phyloP scores from a whole-genome alignment of 2,329 filamentous ascomycete species.

The Xylariaceae sp. region DNA sequence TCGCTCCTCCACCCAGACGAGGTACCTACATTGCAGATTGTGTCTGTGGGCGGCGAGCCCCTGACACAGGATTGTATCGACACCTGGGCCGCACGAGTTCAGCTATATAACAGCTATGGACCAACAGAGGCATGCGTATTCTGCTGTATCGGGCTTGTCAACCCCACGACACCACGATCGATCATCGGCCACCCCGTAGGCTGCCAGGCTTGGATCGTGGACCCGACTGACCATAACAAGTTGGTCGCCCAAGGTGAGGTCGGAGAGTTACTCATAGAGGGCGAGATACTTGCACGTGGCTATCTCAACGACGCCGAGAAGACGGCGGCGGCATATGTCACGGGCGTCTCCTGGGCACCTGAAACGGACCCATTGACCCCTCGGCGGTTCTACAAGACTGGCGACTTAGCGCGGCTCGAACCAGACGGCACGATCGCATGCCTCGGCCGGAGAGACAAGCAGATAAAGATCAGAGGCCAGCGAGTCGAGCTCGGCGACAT shows the following conservation, averaged over 20 bases:
- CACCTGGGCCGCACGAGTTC: slow-evolving; percentile 18
- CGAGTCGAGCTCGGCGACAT: slow-evolving; percentile 7
- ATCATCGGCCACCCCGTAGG: background rate
- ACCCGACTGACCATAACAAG: slow-evolving; percentile 1
- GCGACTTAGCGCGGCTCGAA: slow-evolving; percentile 4
- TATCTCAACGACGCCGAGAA: slow-evolving; percentile 6
- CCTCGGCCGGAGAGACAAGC: slow-evolving; percentile 2
- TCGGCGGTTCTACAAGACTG: slow-evolving; percentile 4
- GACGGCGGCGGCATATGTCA: slow-evolving; percentile 7
- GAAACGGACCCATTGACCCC: background rate
- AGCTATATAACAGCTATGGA: slow-evolving; percentile 22
- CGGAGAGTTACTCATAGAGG: slow-evolving; percentile 11
- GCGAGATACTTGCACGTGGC: slow-evolving; percentile 2
- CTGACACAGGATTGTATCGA: slow-evolving; percentile 13
- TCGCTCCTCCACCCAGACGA: slow-evolving; percentile 15
- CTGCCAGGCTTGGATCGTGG: slow-evolving; percentile 9
- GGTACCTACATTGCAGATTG: slow-evolving; percentile 22
- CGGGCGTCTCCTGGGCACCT: background rate
- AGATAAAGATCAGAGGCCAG: slow-evolving; percentile 6
- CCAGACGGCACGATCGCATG: slow-evolving; percentile 3
- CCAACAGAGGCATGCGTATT: slow-evolving; percentile 16
- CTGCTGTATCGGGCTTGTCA: no score
- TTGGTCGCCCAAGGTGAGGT: slow-evolving; percentile 4
- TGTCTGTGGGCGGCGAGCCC: slow-evolving; percentile 23
- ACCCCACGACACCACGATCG: background rate